Percentiles rank a stretch among this genome's conserved stretches.
Conservation (phyloP, 2,329 filamentous ascomycete genomes). For the Xylariales sp. region DNA sequence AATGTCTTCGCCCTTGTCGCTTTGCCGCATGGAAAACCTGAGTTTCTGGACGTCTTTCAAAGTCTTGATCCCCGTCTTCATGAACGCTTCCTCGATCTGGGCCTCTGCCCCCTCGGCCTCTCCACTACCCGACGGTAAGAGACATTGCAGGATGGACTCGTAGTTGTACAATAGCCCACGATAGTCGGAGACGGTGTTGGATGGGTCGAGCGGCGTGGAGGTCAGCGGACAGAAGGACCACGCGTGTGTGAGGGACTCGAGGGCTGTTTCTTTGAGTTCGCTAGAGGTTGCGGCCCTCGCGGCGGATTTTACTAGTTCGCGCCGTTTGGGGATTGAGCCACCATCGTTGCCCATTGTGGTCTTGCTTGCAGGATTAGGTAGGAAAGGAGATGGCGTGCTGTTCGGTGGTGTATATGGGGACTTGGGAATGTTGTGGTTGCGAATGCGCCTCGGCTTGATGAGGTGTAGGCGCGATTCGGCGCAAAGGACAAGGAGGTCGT, state of each 20-base stretch:
- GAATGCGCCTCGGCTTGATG: too few species aligned
- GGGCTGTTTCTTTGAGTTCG: slow-evolving; percentile 82
- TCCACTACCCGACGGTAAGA: slow-evolving; percentile 57
- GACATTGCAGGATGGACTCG: slow-evolving; percentile 69
- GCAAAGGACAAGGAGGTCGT: too few species aligned
- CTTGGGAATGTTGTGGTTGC: neutral
- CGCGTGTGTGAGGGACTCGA: slow-evolving; percentile 78
- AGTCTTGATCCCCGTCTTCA: slow-evolving; percentile 62
- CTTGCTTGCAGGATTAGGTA: neutral
- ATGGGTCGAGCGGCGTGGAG: slow-evolving; percentile 61
- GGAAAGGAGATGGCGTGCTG: neutral
- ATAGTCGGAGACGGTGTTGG: slow-evolving; percentile 78
- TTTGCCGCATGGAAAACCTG: slow-evolving; percentile 55
- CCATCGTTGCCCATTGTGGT: slow-evolving; percentile 88
- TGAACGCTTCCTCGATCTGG: slow-evolving; percentile 33
- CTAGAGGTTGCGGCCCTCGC: slow-evolving; percentile 76
- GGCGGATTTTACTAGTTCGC: slow-evolving; percentile 92
- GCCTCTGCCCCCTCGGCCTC: slow-evolving; percentile 44
- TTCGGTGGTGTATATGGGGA: neutral
- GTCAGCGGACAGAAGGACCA: slow-evolving; percentile 91
- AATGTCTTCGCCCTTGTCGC: slow-evolving; percentile 41
- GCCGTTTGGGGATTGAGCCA: slow-evolving; percentile 89
- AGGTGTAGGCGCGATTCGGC: neutral
- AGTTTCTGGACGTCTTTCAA: slow-evolving; percentile 85
- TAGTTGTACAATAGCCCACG: slow-evolving; percentile 90